Evolutionary conservation across 768 basidiomycete genomes (phyloP).

Genomic region (Panaeolus papilionaceus): DNA sequence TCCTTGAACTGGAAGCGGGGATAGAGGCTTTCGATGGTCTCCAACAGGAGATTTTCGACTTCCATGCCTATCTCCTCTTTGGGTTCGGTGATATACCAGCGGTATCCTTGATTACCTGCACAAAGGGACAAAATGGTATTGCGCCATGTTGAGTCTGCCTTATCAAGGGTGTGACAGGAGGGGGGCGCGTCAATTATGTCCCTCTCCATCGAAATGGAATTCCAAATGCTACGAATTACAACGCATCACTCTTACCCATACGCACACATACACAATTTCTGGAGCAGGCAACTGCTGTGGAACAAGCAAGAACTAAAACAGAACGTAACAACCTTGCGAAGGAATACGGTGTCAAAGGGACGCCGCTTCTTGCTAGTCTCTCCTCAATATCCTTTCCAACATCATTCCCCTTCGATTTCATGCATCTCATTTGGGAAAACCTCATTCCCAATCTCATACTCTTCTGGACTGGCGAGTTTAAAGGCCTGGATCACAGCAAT

Average conservation of each 20-base stretch:
- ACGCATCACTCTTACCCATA: conserved; percentile 40
- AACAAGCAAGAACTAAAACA: conserved; percentile 26
- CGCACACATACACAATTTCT: conserved; percentile 32
- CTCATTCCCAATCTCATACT: too few relatives aligned
- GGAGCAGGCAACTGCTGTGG: conserved; percentile 27
- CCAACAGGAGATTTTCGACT: conserved; percentile 24
- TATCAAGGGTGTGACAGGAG: conserved; percentile 32
- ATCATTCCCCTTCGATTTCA: conserved; percentile 53
- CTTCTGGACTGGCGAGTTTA: too few relatives aligned
- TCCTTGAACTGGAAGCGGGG: too few relatives aligned
- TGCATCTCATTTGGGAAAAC: conserved; percentile 36
- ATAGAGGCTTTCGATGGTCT: too few relatives aligned
- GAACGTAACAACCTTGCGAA: conserved; percentile 30
- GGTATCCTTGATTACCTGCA: conserved; percentile 24
- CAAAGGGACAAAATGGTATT: conserved; percentile 49
- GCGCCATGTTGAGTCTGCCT: conserved; percentile 41
- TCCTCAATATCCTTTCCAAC: conserved; percentile 39
- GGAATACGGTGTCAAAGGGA: conserved; percentile 37
- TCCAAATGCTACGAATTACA: conserved; percentile 22
- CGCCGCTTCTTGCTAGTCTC: conserved; percentile 35
- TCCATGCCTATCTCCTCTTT: conserved; percentile 29
- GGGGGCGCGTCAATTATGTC: conserved; percentile 31
- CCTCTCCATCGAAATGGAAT: conserved; percentile 27
- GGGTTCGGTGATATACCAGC: conserved; percentile 32
- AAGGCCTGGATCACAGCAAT: conserved; percentile 32